Conservation (phyloP, 495 filamentous ascomycete species). For the Parathielavia hyrcaniae region DNA sequence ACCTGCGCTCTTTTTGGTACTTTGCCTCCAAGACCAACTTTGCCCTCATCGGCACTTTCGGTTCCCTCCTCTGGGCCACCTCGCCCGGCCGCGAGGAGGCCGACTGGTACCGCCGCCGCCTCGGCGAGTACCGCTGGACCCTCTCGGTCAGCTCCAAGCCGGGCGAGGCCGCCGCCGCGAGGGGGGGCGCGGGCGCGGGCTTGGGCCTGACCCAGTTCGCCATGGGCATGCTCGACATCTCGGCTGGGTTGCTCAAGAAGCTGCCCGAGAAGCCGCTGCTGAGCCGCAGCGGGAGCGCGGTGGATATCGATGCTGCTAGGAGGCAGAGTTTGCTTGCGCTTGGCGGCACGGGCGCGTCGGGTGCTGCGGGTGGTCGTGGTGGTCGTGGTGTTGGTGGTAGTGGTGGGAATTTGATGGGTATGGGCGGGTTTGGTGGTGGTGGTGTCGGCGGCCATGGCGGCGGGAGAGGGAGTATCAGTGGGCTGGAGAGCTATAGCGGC, state of each 20-base stretch:
- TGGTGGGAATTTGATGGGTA: slow-evolving; percentile 6
- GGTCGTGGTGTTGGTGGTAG: not conserved
- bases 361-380: slow-evolving; percentile 4
- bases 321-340: slow-evolving; percentile 36
- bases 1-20: slow-evolving; percentile 73
- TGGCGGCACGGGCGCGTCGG: slow-evolving; percentile 17
- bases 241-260: slow-evolving; percentile 49
- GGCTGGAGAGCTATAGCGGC: slow-evolving; percentile 19
- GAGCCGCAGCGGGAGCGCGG: slow-evolving; percentile 39
- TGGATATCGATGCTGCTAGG: slow-evolving; percentile 39
- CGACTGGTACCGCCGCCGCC: slow-evolving; percentile 83
- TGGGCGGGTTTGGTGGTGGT: slow-evolving; percentile 16
- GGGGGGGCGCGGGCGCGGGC: too few species aligned
- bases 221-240: slow-evolving; percentile 64
- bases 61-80: slow-evolving; percentile 76
- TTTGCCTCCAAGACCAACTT: slow-evolving; percentile 77
- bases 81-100: slow-evolving; percentile 82
- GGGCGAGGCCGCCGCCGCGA: too few species aligned
- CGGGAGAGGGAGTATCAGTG: slow-evolving; percentile 17
- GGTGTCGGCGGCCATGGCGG: not conserved
- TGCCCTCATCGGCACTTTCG: slow-evolving; percentile 75
- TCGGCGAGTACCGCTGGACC: slow-evolving; percentile 92
- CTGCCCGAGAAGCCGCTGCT: slow-evolving; percentile 52
- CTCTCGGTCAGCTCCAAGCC: slow-evolving; percentile 76
- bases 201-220: slow-evolving; percentile 65